Base-by-base conservation (phyloP, 768 basidiomycete genomes). In the Pisolithus tinctorius region DNA sequence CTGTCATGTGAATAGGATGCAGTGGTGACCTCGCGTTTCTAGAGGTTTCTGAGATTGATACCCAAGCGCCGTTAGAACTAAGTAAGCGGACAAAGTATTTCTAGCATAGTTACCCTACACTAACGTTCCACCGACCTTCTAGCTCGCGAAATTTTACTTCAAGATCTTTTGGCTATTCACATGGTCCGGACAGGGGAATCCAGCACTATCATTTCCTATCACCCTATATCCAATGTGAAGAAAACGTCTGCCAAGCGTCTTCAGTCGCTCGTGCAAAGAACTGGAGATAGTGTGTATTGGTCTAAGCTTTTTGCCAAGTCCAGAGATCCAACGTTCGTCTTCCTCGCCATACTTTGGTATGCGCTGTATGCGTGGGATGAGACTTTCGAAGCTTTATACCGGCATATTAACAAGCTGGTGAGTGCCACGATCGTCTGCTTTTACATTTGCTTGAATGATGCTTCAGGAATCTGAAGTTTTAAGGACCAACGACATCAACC, bases 331-430 rank as follows among this genome's bases (percentile, higher is more conserved):
- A 69, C 68, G 0, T 61, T 70, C 17, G 47, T 69, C 9, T 63
- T 69, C 17, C 61, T 70, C 23, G 68, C 75, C 43, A 63, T 76
- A 6, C 61, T 83, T 23, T 83, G 81, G 82, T 80, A 81, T 50
- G 74, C 79, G 0, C 57, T 82, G 26, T 83, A 83, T 58, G 74
- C 80, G 0, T 83, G 82, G 80, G 82, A 83, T 45, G 79, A 83
- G 60, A 65, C 78, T 0, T 67, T 82, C 25, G 80, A 81, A 56
- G 63, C 66, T 13, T 57, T 83, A 34, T 81, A 80, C 50, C 55
- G 58, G 9, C 77, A 83, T 56, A 72, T 83, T 23, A 76, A 72
- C 51, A 69, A 54, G 50, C 64, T 83, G 63, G 79, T 81, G 58
- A 44, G 74, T 66, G 7, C 17, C 5, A 62, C 4, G 5, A 6